Evolutionary conservation across 2,329 filamentous ascomycete genomes (phyloP).

Genomic region (Curvularia lunata): DNA sequence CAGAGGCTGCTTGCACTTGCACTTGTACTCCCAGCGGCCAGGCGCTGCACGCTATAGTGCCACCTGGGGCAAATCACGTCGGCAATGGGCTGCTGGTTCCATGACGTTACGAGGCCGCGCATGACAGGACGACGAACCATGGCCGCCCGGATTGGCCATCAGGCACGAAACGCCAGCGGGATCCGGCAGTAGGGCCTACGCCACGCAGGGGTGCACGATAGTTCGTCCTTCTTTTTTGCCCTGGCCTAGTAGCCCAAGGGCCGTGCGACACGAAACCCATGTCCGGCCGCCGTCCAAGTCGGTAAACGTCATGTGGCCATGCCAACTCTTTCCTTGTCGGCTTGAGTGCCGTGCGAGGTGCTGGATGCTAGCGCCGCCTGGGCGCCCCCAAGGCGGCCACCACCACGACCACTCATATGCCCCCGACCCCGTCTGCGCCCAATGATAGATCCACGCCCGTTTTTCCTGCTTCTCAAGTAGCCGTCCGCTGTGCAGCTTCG

Average conservation of each 20-base stretch:
- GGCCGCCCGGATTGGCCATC: slow-evolving; percentile 24
- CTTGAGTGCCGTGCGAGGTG: slow-evolving; percentile 36
- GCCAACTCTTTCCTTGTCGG: slow-evolving; percentile 24
- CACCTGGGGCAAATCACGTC: neutral
- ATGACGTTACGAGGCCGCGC: slow-evolving; percentile 32
- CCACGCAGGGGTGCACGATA: slow-evolving; percentile 28
- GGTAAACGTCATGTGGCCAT: slow-evolving; percentile 46
- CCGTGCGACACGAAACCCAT: slow-evolving; percentile 37
- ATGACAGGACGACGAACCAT: slow-evolving; percentile 10
- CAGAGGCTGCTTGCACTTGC: neutral
- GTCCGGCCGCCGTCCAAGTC: slow-evolving; percentile 21
- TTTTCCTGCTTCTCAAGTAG: slow-evolving; percentile 28
- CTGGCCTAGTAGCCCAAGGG: slow-evolving; percentile 19
- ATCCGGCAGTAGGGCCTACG: slow-evolving; percentile 26
- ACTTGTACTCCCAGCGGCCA: neutral
- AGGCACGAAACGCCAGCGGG: slow-evolving; percentile 28
- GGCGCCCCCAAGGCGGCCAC: slow-evolving; percentile 30
- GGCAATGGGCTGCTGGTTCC: slow-evolving; percentile 22
- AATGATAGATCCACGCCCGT: slow-evolving; percentile 22
- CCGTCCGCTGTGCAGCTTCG: slow-evolving; percentile 14
- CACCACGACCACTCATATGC: slow-evolving; percentile 35
- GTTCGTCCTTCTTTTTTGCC: slow-evolving; percentile 27
- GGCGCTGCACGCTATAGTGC: neutral
- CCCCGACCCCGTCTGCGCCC: slow-evolving; percentile 34
- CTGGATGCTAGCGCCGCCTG: slow-evolving; percentile 21